phyloP scores from a whole-genome alignment of 106 monocot genomes.

The Allium sativum region DNA sequence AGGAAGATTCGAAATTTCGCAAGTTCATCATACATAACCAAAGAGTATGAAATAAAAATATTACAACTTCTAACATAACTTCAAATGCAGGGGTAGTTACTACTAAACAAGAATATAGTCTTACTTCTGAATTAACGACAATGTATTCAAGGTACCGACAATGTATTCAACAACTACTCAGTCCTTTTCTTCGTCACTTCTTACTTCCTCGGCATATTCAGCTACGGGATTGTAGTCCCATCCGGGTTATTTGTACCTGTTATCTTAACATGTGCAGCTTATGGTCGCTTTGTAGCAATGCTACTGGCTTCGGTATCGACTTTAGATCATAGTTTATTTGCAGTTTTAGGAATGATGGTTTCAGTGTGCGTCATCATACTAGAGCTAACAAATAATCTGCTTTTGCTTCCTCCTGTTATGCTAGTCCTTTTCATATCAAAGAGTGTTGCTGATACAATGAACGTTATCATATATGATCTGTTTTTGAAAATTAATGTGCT shows the following conservation, averaged over 20 bases:
- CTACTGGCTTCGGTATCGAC: conserved; percentile 42
- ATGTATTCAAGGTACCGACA: conserved; percentile 49
- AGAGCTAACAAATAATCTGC: conserved; percentile 77
- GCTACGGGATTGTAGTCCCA: conserved; percentile 77
- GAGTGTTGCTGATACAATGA: conserved; percentile 43
- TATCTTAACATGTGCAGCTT: conserved; percentile 76
- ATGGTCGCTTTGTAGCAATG: conserved; percentile 68
- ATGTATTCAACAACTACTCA: conserved; percentile 41
- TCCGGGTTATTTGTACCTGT: conserved; percentile 83
- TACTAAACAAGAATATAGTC: no score
- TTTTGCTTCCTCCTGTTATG: conserved; percentile 86
- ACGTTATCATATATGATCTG: conserved; percentile 38
- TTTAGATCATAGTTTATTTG: conserved; percentile 76
- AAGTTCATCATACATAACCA: no score
- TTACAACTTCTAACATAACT: no score
- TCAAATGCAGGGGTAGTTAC: no score
- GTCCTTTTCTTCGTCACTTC: conserved; percentile 56
- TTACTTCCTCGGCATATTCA: conserved; percentile 71
- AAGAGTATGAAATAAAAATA: no score
- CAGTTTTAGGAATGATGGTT: conserved; percentile 80
- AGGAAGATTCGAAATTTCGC: no score
- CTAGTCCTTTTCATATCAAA: conserved; percentile 79
- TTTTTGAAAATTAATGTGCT: conserved; percentile 44
- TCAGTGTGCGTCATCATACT: conserved; percentile 69
- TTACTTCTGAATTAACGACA: no score